phyloP scores from a whole-genome alignment of 148 eudicot genomes.

The Rhododendron kiyosumense region DNA sequence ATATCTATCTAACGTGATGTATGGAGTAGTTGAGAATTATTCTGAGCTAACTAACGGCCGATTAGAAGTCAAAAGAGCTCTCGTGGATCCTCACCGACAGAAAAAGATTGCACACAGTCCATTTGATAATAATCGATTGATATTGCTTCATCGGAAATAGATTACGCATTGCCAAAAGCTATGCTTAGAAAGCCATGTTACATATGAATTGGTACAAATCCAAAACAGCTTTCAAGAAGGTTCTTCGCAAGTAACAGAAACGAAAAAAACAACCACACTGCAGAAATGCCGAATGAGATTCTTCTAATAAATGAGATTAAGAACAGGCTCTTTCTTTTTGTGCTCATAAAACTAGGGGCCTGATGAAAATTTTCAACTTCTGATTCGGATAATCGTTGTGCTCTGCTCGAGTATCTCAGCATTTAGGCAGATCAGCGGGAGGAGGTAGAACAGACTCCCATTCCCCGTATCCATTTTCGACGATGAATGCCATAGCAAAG shows the following conservation, averaged over 20 bases:
- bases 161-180: not conserved
- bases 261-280: not conserved
- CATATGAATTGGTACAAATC: not conserved
- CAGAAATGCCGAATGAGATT: constrained; percentile 3
- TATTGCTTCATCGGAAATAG: not conserved
- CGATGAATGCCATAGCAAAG: constrained; percentile 66
- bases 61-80: too few relatives aligned
- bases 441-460: constrained; percentile 57
- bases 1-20: too few relatives aligned
- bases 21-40: too few relatives aligned
- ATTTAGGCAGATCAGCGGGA: constrained; percentile 76
- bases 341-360: not conserved
- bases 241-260: not conserved
- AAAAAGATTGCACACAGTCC: too few relatives aligned
- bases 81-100: too few relatives aligned
- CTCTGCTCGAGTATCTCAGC: constrained; percentile 29
- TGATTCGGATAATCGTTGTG: not conserved
- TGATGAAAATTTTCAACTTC: not conserved
- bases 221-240: not conserved
- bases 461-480: constrained; percentile 66
- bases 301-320: not conserved
- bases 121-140: too few relatives aligned
- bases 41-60: too few relatives aligned
- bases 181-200: not conserved
- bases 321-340: not conserved